phyloP scores from a whole-genome alignment of 225 moss, liverwort and hornwort genomes.

The Pseudoscleropodium purum region DNA sequence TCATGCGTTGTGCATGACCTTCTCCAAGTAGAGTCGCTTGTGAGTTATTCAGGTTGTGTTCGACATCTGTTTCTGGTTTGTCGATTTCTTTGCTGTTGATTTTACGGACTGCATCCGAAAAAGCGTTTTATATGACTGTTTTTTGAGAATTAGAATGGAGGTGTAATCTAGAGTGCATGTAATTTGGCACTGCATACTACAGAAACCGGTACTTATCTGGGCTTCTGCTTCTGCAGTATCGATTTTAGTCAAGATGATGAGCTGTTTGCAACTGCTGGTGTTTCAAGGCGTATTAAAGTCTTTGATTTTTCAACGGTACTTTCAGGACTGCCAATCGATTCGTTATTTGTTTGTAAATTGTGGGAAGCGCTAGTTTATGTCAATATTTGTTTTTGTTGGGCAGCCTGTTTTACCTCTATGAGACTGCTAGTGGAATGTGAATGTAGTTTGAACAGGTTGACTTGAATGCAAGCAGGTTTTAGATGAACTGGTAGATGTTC shows the following conservation, averaged over 20 bases:
- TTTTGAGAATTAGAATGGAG: neutral
- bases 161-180: neutral
- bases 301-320: constrained; percentile 75
- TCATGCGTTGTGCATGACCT: neutral
- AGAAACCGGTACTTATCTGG: neutral
- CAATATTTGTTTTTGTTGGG: neutral
- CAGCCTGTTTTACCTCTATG: neutral
- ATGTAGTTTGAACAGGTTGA: neutral
- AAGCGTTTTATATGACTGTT: neutral
- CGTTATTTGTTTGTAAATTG: neutral
- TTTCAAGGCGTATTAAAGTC: constrained; percentile 89
- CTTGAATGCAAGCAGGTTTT: constrained; percentile 51
- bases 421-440: neutral
- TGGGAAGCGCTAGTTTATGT: neutral
- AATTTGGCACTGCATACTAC: neutral
- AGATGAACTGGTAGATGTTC: constrained; percentile 68
- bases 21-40: neutral
- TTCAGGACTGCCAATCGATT: neutral
- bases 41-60: neutral
- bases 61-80: neutral
- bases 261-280: constrained; percentile 89
- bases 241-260: constrained; percentile 88
- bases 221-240: constrained; percentile 50
- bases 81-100: neutral
- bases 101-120: neutral